Conservation (phyloP, 768 basidiomycete genomes). For the Lactarius vividus region DNA sequence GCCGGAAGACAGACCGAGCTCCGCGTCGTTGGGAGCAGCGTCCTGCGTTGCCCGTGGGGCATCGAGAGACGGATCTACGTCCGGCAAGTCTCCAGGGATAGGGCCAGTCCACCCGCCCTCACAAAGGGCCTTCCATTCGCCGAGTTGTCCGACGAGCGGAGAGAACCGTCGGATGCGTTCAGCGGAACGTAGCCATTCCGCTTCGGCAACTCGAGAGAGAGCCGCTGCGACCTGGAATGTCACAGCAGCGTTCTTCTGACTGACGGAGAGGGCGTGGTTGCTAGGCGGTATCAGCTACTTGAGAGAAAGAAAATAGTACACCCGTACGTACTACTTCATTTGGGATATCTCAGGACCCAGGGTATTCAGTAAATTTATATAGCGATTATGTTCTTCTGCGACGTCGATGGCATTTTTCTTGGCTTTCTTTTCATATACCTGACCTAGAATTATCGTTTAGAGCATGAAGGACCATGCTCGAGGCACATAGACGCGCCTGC, state of each 20-base stretch:
- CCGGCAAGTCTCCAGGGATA: conserved; percentile 45
- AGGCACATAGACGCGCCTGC: conserved; percentile 48
- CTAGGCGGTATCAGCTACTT: conserved; percentile 37
- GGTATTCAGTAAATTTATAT: conserved; percentile 67
- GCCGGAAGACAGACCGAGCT: conserved; percentile 5
- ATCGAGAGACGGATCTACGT: conserved; percentile 28
- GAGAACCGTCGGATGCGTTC: conserved; percentile 69
- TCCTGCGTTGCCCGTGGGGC: conserved; percentile 6
- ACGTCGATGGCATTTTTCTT: conserved; percentile 69
- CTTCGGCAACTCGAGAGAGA: conserved; percentile 70
- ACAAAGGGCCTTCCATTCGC: conserved; percentile 69
- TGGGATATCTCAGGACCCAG: conserved; percentile 77
- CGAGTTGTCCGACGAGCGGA: conserved; percentile 65
- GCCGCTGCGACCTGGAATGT: conserved; percentile 62
- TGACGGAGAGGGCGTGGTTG: conserved; percentile 62
- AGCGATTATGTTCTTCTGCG: conserved; percentile 71
- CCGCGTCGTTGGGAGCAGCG: not conserved
- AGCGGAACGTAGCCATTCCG: conserved; percentile 70
- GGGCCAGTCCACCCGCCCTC: conserved; percentile 70
- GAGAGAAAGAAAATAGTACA: not conserved
- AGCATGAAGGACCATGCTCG: not conserved
- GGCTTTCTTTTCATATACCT: conserved; percentile 73
- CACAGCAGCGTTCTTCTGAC: conserved; percentile 55
- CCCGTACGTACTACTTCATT: conserved; percentile 64
- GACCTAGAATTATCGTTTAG: conserved; percentile 45